These are phyloP conservation scores for Mentha longifolia DNA, from an alignment of 257 asterid species.

Conservation along the genomic window DNA sequence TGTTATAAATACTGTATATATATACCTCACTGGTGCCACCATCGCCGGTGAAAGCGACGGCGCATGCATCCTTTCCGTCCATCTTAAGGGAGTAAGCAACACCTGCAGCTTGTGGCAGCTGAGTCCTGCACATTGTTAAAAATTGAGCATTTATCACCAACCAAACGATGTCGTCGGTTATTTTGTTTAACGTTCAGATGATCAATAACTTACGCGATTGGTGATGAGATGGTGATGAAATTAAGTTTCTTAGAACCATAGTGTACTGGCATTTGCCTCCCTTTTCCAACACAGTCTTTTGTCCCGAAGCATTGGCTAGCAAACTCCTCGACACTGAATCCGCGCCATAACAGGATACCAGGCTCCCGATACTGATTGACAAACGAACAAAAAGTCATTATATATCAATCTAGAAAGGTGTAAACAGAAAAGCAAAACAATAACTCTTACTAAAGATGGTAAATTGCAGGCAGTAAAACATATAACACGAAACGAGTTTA, in stretches of 20 bases:
- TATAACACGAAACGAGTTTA: too few species aligned
- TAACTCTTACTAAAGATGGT: too few species aligned
- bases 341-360: conserved; percentile 91
- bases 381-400: neutral
- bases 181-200: neutral
- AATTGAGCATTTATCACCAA: neutral
- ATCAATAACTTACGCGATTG: conserved; percentile 64
- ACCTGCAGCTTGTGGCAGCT: conserved; percentile 97
- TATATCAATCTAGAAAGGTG: too few species aligned
- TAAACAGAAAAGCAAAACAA: too few species aligned
- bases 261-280: conserved; percentile 97
- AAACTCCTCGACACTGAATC: conserved; percentile 76
- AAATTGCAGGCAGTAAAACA: too few species aligned
- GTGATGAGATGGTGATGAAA: conserved; percentile 77
- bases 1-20: too few species aligned
- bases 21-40: conserved; percentile 89
- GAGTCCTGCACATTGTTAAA: conserved; percentile 55
- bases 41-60: conserved; percentile 72
- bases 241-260: conserved; percentile 78
- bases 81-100: conserved; percentile 90
- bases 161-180: neutral
- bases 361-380: conserved; percentile 66
- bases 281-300: conserved; percentile 75
- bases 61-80: conserved; percentile 88
- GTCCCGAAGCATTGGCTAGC: conserved; percentile 83